Conservation (phyloP, 2,329 filamentous ascomycete genomes). For the Emydomyces testavorans region DNA sequence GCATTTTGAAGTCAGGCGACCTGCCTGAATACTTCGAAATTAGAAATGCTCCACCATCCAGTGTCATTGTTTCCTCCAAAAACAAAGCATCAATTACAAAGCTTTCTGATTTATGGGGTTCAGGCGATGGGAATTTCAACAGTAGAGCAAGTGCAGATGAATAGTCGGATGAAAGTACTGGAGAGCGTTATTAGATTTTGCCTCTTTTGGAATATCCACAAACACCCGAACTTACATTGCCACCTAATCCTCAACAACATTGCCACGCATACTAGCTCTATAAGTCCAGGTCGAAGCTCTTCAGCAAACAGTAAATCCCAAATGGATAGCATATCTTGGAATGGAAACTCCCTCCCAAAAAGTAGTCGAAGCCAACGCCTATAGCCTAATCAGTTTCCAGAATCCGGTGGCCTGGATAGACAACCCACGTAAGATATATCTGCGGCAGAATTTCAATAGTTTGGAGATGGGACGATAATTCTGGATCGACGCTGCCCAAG, state of each 20-base stretch:
- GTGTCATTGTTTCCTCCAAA: slow-evolving; percentile 35
- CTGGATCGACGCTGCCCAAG: slow-evolving; percentile 67
- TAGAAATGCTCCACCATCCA: slow-evolving; percentile 34
- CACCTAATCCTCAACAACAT: slow-evolving; percentile 90
- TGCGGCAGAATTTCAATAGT: slow-evolving; percentile 86
- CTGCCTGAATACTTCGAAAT: slow-evolving; percentile 39
- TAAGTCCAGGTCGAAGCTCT: slow-evolving; percentile 64
- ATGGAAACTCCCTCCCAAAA: slow-evolving; percentile 86
- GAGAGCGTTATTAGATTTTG: neutral
- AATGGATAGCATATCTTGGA: slow-evolving; percentile 67
- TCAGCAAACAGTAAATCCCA: slow-evolving; percentile 91
- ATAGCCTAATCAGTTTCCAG: slow-evolving; percentile 4
- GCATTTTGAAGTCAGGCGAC: slow-evolving; percentile 25
- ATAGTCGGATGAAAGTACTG: slow-evolving; percentile 78
- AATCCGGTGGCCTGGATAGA: neutral
- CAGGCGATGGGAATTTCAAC: slow-evolving; percentile 66
- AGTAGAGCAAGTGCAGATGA: slow-evolving; percentile 71
- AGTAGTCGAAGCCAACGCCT: slow-evolving; percentile 88
- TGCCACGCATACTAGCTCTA: slow-evolving; percentile 83
- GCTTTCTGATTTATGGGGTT: slow-evolving; percentile 56
- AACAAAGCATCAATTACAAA: slow-evolving; percentile 75
- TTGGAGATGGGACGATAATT: slow-evolving; percentile 67
- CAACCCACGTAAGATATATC: slow-evolving; percentile 76
- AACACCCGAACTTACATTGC: slow-evolving; percentile 51
- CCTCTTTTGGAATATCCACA: slow-evolving; percentile 14